A percentile compares a stretch with the other conserved stretches of the same genome.
Evolutionary conservation across 768 basidiomycete species (phyloP).

Genomic region (Boletus tomentosulus): DNA sequence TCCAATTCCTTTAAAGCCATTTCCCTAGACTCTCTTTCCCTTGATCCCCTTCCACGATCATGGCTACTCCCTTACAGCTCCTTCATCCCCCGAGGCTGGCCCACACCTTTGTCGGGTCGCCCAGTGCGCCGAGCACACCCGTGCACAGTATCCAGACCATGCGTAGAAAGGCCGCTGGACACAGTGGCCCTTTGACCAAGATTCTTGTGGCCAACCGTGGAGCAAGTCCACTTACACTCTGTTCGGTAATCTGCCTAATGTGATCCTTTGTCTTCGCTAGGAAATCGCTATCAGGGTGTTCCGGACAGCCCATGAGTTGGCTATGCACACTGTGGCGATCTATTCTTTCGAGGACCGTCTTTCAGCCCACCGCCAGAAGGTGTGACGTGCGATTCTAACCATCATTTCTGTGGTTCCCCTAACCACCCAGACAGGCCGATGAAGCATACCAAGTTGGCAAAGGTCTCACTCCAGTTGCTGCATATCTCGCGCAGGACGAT

Average conservation of each 20-base stretch:
- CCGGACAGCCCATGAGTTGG: slow-evolving; percentile 95
- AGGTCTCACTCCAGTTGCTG: slow-evolving; percentile 92
- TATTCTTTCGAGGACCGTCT: slow-evolving; percentile 96
- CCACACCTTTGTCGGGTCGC: slow-evolving; percentile 66
- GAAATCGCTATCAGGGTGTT: slow-evolving; percentile 99
- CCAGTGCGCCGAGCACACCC: slow-evolving; percentile 78
- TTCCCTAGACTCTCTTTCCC: not conserved
- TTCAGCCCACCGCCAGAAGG: slow-evolving; percentile 97
- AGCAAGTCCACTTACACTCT: slow-evolving; percentile 43
- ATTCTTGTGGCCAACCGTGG: slow-evolving; percentile 91
- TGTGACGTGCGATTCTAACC: slow-evolving; percentile 35
- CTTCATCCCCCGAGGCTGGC: slow-evolving; percentile 74
- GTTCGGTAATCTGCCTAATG: slow-evolving; percentile 4
- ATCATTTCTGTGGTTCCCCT: slow-evolving; percentile 12
- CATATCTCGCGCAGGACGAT: slow-evolving; percentile 96
- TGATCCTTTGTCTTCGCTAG: slow-evolving; percentile 36
- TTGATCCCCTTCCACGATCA: slow-evolving; percentile 20
- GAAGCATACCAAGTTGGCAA: slow-evolving; percentile 98
- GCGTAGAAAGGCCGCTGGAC: slow-evolving; percentile 88
- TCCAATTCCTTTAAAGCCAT: slow-evolving; percentile 8
- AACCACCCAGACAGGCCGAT: slow-evolving; percentile 61
- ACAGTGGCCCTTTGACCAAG: slow-evolving; percentile 85
- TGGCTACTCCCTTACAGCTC: slow-evolving; percentile 29
- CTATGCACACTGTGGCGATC: slow-evolving; percentile 99
- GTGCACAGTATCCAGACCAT: slow-evolving; percentile 90